phyloP scores from a whole-genome alignment of 495 filamentous ascomycete genomes.

The Recurvomyces mirabilis region DNA sequence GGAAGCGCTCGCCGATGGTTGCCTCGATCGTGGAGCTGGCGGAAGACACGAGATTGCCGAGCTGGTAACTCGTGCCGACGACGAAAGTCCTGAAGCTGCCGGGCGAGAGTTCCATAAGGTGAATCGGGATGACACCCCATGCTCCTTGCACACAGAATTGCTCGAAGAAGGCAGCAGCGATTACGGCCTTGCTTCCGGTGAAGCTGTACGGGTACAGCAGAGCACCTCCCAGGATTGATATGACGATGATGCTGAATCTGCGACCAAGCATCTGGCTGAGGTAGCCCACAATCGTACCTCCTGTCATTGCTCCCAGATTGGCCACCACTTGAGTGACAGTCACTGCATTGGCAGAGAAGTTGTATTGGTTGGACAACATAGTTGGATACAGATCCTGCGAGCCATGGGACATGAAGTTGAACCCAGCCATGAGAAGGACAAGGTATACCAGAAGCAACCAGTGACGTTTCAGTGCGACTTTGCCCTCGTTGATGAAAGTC shows the following conservation, averaged over 20 bases:
- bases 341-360: conserved; percentile 57
- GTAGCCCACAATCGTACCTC: conserved; percentile 70
- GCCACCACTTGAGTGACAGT: conserved; percentile 75
- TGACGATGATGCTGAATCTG: conserved; percentile 67
- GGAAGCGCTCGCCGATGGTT: conserved; percentile 71
- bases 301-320: conserved; percentile 68
- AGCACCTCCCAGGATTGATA: conserved; percentile 64
- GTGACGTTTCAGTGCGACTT: conserved; percentile 61
- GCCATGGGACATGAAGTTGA: conserved; percentile 91
- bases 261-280: conserved; percentile 72
- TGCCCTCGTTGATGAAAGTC: conserved; percentile 64
- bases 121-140: conserved; percentile 76
- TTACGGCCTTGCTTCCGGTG: conserved; percentile 46
- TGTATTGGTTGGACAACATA: conserved; percentile 67
- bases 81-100: conserved; percentile 74
- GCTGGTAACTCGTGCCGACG: conserved; percentile 73
- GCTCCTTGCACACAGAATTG: conserved; percentile 84
- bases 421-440: conserved; percentile 76
- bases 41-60: conserved; percentile 72
- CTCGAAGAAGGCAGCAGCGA: conserved; percentile 81
- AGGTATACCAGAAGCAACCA: conserved; percentile 72
- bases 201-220: conserved; percentile 76
- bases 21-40: conserved; percentile 76
- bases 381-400: conserved; percentile 88
- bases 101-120: conserved; percentile 78